Evolutionary conservation across 768 basidiomycete genomes (phyloP), one percentile per base, ranked within the genome.

Genomic region (Butyriboletus loyo): DNA sequence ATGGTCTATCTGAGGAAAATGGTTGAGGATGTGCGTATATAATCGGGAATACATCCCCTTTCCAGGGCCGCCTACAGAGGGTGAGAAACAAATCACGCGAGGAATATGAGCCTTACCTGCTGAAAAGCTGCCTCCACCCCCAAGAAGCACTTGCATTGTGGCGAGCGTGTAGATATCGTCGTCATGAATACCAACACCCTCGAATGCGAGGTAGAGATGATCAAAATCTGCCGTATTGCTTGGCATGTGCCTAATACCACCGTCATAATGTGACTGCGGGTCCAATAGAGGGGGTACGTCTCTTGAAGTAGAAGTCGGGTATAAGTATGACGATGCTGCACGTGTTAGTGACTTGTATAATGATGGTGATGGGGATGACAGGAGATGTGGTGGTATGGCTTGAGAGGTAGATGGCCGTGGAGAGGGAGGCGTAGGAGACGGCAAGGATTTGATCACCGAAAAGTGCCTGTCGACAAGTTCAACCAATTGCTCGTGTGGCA

Each of bases 21-120:
- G 88, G 69, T 98, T 98, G 52, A 98, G 84, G 63, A 98, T 92
- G 66, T 93, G 86, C 10, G 93, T 96, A 75, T 98, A 98, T 27
- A 98, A 74, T 24, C 96, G 87, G 31, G 94, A 93, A 77, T 97
- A 98, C 96, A 98, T 98, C 62, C 96, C 96, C 75, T 98, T 98
- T 15, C 96, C 96, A 3, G 96, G 96, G 4, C 96, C 96, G 57
- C 96, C 93, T 81, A 61, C 4, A 7, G 22, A 46, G 45, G 34
- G 47, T 59, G 48, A 50, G 55, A 52, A 35, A 30, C 19, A 5
- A 31, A 27, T 40, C 45, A 47, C 39, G 7, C 21, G 30, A 43
- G 15, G 19, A 47, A 38, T 3, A 15, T 31, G 7, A 32, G 9
- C 56, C 75, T 36, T 60, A 85, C 84, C 90, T 15, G 96, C 96